Evolutionary conservation across 495 filamentous ascomycete genomes (phyloP).

Genomic region (Daldinia grandis): DNA sequence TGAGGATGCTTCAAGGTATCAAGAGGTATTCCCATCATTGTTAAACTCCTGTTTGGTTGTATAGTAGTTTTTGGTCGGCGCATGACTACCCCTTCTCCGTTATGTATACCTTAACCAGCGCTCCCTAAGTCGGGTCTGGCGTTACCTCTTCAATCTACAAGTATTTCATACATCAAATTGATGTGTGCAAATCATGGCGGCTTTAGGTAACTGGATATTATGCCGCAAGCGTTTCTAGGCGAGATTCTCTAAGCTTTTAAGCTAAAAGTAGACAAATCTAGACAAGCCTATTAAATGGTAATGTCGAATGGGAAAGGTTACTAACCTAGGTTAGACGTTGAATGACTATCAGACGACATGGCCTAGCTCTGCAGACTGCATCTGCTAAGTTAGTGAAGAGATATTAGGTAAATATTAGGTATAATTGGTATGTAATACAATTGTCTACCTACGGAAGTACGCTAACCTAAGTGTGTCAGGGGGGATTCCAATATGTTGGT

Average conservation of each 20-base stretch:
- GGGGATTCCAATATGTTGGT: neutral
- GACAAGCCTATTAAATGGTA: neutral
- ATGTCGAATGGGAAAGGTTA: neutral
- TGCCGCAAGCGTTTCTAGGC: neutral
- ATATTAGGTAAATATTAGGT: neutral
- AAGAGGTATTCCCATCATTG: slow-evolving; percentile 23
- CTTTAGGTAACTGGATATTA: neutral
- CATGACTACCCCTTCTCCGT: slow-evolving; percentile 27
- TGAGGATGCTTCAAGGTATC: slow-evolving; percentile 10
- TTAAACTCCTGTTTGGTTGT: slow-evolving; percentile 21
- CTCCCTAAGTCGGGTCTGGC: neutral
- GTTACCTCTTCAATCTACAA: slow-evolving; percentile 13
- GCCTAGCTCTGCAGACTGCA: neutral
- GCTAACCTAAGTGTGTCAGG: neutral
- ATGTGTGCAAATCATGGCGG: neutral
- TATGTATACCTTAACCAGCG: slow-evolving; percentile 5
- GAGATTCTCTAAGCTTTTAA: neutral
- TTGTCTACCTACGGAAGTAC: neutral
- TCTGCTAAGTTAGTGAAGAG: neutral
- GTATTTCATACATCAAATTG: neutral
- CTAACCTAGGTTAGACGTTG: neutral
- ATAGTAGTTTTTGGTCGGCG: slow-evolving; percentile 20
- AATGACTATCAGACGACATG: neutral
- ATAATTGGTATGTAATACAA: slow-evolving; percentile 1
- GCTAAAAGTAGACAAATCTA: neutral